Evolutionary conservation across 257 asterid genomes (phyloP).

Genomic region (Parsonsia alboflavescens): DNA sequence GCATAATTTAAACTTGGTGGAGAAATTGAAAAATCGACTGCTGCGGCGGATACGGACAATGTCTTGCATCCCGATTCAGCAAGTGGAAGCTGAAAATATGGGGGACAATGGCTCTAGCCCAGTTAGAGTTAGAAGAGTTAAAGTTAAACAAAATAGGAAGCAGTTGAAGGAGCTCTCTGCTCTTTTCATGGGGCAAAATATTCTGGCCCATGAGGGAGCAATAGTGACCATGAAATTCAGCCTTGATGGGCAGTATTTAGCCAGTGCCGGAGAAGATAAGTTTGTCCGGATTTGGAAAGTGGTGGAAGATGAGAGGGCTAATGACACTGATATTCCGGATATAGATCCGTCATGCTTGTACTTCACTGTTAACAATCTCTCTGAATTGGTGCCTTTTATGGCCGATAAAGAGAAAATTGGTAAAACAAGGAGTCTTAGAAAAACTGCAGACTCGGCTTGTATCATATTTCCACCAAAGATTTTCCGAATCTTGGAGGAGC

Average conservation of each 20-base stretch:
- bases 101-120: slow-evolving; percentile 15
- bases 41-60: slow-evolving; percentile 52
- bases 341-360: slow-evolving; percentile 79
- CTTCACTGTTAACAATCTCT: slow-evolving; percentile 64
- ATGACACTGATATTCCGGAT: slow-evolving; percentile 50
- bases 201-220: slow-evolving; percentile 81
- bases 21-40: slow-evolving; percentile 44
- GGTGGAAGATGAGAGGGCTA: slow-evolving; percentile 70
- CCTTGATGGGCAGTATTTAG: slow-evolving; percentile 68
- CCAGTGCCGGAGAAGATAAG: slow-evolving; percentile 88
- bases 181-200: slow-evolving; percentile 65
- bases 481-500: slow-evolving; percentile 69
- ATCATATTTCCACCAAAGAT: slow-evolving; percentile 67
- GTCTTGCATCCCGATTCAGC: slow-evolving; percentile 34
- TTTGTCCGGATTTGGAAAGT: slow-evolving; percentile 78
- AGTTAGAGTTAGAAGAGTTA: slow-evolving; percentile 42
- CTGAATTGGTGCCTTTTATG: slow-evolving; percentile 53
- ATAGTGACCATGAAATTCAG: slow-evolving; percentile 85
- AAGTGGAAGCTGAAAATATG: slow-evolving; percentile 26
- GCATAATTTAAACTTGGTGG: slow-evolving; percentile 23
- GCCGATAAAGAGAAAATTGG: slow-evolving; percentile 48
- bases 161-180: slow-evolving; percentile 76
- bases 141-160: slow-evolving; percentile 50
- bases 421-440: slow-evolving; percentile 35
- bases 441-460: slow-evolving; percentile 75